Evolutionary conservation across 2,329 filamentous ascomycete species (phyloP).

Genomic region (Pseudogymnoascus sp.): DNA sequence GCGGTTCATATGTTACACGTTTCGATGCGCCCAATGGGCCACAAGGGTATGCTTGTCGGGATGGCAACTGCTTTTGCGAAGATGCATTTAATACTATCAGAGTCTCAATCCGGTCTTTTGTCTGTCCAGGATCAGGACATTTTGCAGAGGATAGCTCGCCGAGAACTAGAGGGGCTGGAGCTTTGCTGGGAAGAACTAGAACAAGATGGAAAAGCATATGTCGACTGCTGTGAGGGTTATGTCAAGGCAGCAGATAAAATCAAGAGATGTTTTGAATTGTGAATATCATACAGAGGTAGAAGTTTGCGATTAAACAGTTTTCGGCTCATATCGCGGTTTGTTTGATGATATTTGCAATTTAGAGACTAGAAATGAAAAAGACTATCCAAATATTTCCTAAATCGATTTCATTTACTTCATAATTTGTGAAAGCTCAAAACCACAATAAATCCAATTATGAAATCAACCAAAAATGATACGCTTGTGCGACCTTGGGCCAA

Average conservation of each 20-base stretch:
- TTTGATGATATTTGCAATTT: background rate
- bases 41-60: slow-evolving; percentile 26
- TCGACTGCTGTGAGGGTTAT: slow-evolving; percentile 15
- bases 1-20: slow-evolving; percentile 20
- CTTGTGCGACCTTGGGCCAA: background rate
- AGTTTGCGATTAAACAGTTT: background rate
- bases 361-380: background rate
- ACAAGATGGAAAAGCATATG: slow-evolving; percentile 10
- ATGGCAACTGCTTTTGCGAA: slow-evolving; percentile 30
- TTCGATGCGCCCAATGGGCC: slow-evolving; percentile 20
- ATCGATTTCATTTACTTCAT: background rate
- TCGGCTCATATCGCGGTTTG: background rate
- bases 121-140: slow-evolving; percentile 12
- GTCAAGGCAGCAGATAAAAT: slow-evolving; percentile 12
- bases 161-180: slow-evolving; percentile 15
- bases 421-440: background rate
- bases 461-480: background rate
- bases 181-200: slow-evolving; percentile 15
- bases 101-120: slow-evolving; percentile 6
- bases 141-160: slow-evolving; percentile 12
- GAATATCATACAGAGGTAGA: background rate
- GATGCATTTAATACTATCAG: slow-evolving; percentile 16
- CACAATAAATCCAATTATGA: background rate
- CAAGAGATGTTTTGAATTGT: slow-evolving; percentile 13
- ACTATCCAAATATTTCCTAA: background rate